A percentile compares a stretch with the other conserved stretches of the same genome.
These are phyloP conservation scores for Suillus occidentalis DNA, from an alignment of 768 basidiomycete species.

Conservation along the genomic window DNA sequence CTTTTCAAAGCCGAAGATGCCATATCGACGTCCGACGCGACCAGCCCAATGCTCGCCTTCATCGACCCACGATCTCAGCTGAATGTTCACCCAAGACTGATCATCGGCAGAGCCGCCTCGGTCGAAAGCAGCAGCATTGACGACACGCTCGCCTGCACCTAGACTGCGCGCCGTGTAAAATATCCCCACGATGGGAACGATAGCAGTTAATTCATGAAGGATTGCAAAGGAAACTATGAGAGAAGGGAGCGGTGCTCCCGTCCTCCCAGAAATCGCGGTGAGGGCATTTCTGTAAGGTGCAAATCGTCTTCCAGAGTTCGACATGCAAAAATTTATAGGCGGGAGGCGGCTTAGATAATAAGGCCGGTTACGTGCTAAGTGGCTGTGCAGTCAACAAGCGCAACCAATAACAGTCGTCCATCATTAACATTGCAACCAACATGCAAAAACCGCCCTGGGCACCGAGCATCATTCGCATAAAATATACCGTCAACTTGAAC, in stretches of 20 bases:
- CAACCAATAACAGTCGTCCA: too few species aligned
- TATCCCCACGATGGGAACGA: slow-evolving; percentile 70
- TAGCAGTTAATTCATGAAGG: slow-evolving; percentile 83
- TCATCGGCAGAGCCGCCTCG: slow-evolving; percentile 19
- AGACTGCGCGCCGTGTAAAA: slow-evolving; percentile 70
- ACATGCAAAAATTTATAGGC: slow-evolving; percentile 12
- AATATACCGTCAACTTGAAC: background rate
- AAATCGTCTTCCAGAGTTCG: slow-evolving; percentile 32
- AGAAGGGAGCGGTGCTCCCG: slow-evolving; percentile 75
- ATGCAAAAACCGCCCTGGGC: background rate
- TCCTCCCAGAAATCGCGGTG: slow-evolving; percentile 59
- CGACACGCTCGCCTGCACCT: slow-evolving; percentile 68
- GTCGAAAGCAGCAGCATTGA: slow-evolving; percentile 38
- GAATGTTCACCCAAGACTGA: slow-evolving; percentile 42
- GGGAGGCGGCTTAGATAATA: background rate
- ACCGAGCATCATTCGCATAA: background rate
- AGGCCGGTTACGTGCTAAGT: background rate
- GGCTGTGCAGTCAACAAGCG: background rate
- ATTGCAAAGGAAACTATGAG: slow-evolving; percentile 73
- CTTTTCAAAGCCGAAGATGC: slow-evolving; percentile 77
- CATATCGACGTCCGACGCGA: slow-evolving; percentile 74
- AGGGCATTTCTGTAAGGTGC: slow-evolving; percentile 55
- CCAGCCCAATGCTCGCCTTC: slow-evolving; percentile 75
- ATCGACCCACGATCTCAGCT: slow-evolving; percentile 60
- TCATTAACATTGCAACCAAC: too few species aligned